Evolutionary conservation across 805 yeast genomes (phyloP).

Genomic region (Kodamaea restingae): DNA sequence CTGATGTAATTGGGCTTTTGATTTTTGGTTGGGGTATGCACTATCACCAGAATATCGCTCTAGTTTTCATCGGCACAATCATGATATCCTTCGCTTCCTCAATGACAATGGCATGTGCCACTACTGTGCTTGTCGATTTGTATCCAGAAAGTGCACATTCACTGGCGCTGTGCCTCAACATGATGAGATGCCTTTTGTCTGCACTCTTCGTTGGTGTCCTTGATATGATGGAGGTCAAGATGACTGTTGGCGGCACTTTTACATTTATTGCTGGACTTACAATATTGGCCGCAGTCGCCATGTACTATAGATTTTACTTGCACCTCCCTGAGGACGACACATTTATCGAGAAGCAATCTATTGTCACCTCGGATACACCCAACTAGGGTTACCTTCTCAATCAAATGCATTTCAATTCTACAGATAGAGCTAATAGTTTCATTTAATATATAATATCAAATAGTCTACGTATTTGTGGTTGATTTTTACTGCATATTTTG

Average conservation of each 20-base stretch:
- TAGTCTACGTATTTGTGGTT: too few relatives aligned
- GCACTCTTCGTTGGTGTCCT: slow-evolving; percentile 69
- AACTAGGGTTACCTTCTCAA: too few relatives aligned
- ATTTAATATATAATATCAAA: too few relatives aligned
- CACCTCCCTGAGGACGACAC: neutral
- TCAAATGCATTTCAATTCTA: too few relatives aligned
- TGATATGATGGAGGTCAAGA: slow-evolving; percentile 48
- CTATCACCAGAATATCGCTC: slow-evolving; percentile 43
- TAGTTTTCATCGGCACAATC: slow-evolving; percentile 55
- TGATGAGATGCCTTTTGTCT: slow-evolving; percentile 64
- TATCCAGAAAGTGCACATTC: slow-evolving; percentile 68
- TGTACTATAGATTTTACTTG: slow-evolving; percentile 7
- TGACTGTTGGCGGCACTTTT: slow-evolving; percentile 73
- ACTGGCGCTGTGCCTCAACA: slow-evolving; percentile 66
- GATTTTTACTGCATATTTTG: neutral
- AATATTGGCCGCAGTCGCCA: neutral
- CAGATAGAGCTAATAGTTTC: too few relatives aligned
- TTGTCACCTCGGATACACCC: neutral
- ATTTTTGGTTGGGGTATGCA: slow-evolving; percentile 74
- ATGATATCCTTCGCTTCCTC: slow-evolving; percentile 54
- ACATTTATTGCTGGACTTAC: slow-evolving; percentile 61
- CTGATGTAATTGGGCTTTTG: slow-evolving; percentile 33
- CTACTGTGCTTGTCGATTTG: slow-evolving; percentile 69
- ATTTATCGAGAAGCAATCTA: neutral
- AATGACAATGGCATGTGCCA: slow-evolving; percentile 51